Percentiles rank a stretch among this genome's conserved stretches.
phyloP scores from a whole-genome alignment of 495 filamentous ascomycete genomes.

The Lindgomyces ingoldianus region DNA sequence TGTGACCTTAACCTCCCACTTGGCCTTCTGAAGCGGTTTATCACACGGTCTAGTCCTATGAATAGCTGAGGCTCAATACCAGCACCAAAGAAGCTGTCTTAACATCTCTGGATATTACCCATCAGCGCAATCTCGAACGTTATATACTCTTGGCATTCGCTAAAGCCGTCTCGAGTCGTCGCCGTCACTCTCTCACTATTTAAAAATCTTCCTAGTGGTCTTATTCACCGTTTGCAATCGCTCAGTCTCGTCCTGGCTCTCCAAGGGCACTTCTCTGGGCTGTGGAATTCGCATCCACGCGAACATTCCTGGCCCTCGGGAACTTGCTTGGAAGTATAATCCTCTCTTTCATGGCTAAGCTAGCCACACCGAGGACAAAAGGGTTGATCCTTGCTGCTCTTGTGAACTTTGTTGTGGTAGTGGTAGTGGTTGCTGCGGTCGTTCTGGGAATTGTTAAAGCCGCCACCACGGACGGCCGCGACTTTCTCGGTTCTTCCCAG shows the following conservation, averaged over 20 bases:
- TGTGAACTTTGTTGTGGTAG: background rate
- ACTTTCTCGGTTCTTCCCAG: no score
- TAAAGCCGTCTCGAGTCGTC: conserved; percentile 5
- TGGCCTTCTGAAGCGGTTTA: background rate
- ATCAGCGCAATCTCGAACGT: background rate
- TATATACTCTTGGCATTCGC: background rate
- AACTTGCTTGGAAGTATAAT: conserved; percentile 4
- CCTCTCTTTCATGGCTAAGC: background rate
- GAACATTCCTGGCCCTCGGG: conserved; percentile 1
- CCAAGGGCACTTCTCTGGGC: conserved; percentile 1
- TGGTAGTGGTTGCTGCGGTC: background rate
- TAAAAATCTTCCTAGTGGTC: conserved; percentile 11
- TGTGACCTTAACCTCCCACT: conserved; percentile 7
- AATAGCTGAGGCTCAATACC: background rate
- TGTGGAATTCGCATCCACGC: conserved; percentile 10
- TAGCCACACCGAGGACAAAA: conserved; percentile 6
- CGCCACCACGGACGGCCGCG: no score
- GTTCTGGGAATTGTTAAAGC: no score
- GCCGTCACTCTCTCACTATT: conserved; percentile 17
- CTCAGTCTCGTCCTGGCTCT: background rate
- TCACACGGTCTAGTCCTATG: conserved; percentile 12
- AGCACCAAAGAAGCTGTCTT: conserved; percentile 21
- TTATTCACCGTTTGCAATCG: background rate
- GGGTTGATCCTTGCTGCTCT: background rate
- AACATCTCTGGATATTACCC: background rate